Base-by-base conservation (phyloP, 139 green algal genomes). In the Chlamydomonas urium region DNA sequence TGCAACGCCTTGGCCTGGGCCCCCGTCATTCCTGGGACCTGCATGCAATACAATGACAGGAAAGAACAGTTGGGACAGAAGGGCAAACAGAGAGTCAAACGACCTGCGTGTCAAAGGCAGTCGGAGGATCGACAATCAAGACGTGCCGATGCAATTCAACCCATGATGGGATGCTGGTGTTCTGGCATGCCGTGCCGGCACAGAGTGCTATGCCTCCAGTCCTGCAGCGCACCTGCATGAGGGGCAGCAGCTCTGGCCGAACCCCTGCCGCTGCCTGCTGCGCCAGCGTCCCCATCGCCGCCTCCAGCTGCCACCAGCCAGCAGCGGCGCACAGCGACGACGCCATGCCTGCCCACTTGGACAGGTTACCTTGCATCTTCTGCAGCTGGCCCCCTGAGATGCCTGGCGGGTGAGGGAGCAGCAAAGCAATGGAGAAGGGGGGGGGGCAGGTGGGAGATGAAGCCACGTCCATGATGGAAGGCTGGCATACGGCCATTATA, bases 301-400 rank as follows among this genome's bases (percentile, higher is more conserved):
- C 48, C 56, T 85, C 81, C 28, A 90, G 66, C 35, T 78, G 74
- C 83, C 86, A 91, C 87, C 87, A 92, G 36, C 78, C 82, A 0
- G 75, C 61, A 1, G 47, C 47, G 24, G n/a, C n/a, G 63, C 77
- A 81, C 71, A 87, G 77, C n/a, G 72, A 36, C 0, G 48, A 47
- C 4, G 86, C 83, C 85, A 91, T 90, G 68, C 66, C 85, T 26
- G 87, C 83, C 69, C 56, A 78, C 68, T 87, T 85, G 48, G 73
- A 67, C 23, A 87, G 50, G n/a, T 90, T 76, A 3, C 35, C 32
- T 69, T 90, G 82, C 66, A 88, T 58, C 75, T 86, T 85, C 72
- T 91, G 84, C 35, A 91, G 61, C 71, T 85, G 58, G 2, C 86
- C 86, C 1, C 69, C 53, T 6, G 33, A 75, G 26, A 88, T 63